Conservation (phyloP, 495 filamentous ascomycete species). For the Aspergillus haitiensis region DNA sequence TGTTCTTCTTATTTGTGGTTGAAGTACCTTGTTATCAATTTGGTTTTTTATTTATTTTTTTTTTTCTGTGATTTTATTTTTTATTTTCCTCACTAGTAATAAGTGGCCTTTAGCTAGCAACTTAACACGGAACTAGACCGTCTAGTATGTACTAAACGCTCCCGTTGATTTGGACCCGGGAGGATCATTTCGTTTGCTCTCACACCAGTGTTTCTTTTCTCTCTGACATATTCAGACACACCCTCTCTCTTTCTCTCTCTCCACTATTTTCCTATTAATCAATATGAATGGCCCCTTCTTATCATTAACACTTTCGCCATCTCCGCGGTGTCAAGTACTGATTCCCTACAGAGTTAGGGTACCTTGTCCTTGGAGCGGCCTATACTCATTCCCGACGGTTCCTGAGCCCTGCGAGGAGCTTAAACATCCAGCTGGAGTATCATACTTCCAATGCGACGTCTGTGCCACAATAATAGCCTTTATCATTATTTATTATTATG, state of each 20-base stretch:
- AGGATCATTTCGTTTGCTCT: constrained; percentile 18
- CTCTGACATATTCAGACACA: too few species aligned
- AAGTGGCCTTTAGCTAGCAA: too few species aligned
- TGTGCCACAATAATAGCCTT: too few species aligned
- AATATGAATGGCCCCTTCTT: too few species aligned
- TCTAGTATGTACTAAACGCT: constrained; percentile 4
- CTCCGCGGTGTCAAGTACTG: background rate
- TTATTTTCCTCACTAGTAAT: too few species aligned
- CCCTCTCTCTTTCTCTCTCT: background rate
- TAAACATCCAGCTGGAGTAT: background rate
- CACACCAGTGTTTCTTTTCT: background rate
- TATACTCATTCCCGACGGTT: constrained; percentile 14
- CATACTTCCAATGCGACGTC: too few species aligned
- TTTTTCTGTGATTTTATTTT: background rate
- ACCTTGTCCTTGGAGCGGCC: constrained; percentile 10
- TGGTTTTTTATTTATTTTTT: background rate
- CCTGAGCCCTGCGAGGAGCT: background rate
- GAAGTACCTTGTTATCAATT: background rate
- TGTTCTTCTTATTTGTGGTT: background rate
- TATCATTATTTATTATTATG: too few species aligned
- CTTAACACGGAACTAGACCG: constrained; percentile 14
- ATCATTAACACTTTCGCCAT: background rate
- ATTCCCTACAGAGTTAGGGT: constrained; percentile 10
- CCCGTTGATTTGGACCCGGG: constrained; percentile 12
- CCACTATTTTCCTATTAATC: background rate